Evolutionary conservation across 225 moss, liverwort and hornwort species (phyloP), one percentile per base, ranked within the genome.

Genomic region (Takakia lepidozioides): DNA sequence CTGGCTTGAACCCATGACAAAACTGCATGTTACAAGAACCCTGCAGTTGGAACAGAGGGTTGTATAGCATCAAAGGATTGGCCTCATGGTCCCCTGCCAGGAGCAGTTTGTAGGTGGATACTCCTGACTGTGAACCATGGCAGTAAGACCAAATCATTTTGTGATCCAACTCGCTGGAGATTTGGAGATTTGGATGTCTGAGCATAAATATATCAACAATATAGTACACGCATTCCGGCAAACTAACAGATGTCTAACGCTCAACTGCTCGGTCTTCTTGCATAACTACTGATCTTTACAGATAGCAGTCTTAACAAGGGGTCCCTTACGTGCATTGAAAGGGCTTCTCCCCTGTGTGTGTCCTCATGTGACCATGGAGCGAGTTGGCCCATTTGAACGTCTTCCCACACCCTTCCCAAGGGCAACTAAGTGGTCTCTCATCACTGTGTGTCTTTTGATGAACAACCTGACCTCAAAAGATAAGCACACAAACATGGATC

Each of bases 331-430:
- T 35, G 52, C 52, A 52, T 34, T 52, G 34, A 19, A 30, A 52
- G 38, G 52, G 37, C 38, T 52, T 52, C 23, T 52, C 52, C 29
- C 52, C 52, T 5, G 52, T 52, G 19, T 52, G 52, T 36, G 52
- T 52, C 37, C 52, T 35, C 19, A 52, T 23, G 52, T 52, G 52
- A 17, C 52, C 52, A 17, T 52, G 34, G 22, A 52, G 35, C 2
- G 52, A 52, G 38, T 52, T 38, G 11, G 25, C 34, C 52, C 52
- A 52, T 22, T 52, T 52, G 34, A 52, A 52, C 8, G 37, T 52
- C 23, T 52, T 52, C 17, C 32, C 52, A 37, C 52, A 52, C 15
- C 52, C 37, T 23, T 38, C 52, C 35, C 25, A 52, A 10, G 32
- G 29, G 25, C 52, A 52, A 18, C 34, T 34, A 2, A 52, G 32